Base-by-base conservation (phyloP, 2,329 filamentous ascomycete species). In the Orbilia javanica region DNA sequence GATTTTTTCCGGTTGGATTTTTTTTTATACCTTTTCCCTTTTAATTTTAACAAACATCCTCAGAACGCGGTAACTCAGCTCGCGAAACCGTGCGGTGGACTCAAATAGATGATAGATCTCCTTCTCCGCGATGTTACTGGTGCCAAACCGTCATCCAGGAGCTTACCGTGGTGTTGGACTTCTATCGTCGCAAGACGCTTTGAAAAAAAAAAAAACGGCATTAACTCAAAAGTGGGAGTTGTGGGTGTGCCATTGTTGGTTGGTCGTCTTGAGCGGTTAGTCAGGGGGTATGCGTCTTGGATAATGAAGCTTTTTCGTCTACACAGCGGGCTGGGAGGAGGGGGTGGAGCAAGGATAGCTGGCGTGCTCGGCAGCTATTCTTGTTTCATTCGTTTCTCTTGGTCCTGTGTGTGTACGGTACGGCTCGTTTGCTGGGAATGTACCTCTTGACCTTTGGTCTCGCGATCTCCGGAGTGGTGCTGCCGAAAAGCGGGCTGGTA, bases 1-100 rank as follows among this genome's bases (percentile, higher is more conserved):
- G 20, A 52, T 52, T 27, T 52, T 13, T 27, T n/a, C n/a, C n/a
- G n/a, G 10, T 13, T 52, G 1, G 20, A 4, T 27, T 52, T 15
- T 15, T 27, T n/a, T n/a, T n/a, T n/a, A n/a, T 15, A 6, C 10
- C 2, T 22, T 48, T 52, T 52, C 29, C 10, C 10, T 13, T n/a
- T 53, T 46, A 4, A 8, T 46, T 46, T 46, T 18, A 50, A n/a
- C n/a, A n/a, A 25, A 50, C 6, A 11, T 25, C 13, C 15, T 60
- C 31, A n/a, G 18, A 18, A 42, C 5, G 34, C 29, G 55, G 67
- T 50, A 71, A 71, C 67, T 71, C 67, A 71, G 67, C 55, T 71
- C 67, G 67, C 67, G 67, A 71, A 71, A 39, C 29, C 13, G 6
- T 22, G n/a, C 13, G 52, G 52, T 48, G 50, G 44, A 48, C 15